These are phyloP conservation scores for Aquilaria sinensis DNA, from an alignment of 345 rosid genomes.

Conservation along the genomic window DNA sequence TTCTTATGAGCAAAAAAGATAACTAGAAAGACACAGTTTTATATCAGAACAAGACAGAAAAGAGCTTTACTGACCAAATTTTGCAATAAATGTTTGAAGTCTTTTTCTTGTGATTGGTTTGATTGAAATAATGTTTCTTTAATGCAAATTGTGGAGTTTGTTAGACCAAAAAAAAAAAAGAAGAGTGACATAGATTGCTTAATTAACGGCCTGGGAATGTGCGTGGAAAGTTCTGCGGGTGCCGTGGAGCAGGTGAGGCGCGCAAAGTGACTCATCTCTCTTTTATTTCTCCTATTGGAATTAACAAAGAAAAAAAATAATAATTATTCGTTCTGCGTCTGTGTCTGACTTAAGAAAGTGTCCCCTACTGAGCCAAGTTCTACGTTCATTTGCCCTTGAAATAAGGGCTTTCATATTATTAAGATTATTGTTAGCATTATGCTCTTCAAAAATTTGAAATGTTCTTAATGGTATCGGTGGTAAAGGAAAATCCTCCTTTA, in stretches of 20 bases:
- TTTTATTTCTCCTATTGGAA: slow-evolving; percentile 2
- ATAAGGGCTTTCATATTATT: too few relatives aligned
- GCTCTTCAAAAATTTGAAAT: too few relatives aligned
- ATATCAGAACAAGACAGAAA: too few relatives aligned
- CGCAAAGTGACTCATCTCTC: slow-evolving; percentile 27
- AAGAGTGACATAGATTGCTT: slow-evolving; percentile 20
- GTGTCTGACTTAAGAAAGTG: not conserved
- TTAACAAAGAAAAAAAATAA: not conserved
- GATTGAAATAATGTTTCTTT: not conserved
- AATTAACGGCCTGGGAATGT: slow-evolving; percentile 22
- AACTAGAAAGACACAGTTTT: too few relatives aligned
- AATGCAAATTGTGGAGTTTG: not conserved
- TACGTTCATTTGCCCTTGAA: not conserved
- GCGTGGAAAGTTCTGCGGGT: slow-evolving; percentile 18
- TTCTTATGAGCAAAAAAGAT: too few relatives aligned
- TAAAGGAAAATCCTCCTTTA: too few relatives aligned
- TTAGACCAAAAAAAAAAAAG: slow-evolving; percentile 14
- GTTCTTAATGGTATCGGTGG: too few relatives aligned
- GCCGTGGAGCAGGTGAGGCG: not conserved
- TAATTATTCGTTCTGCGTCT: too few relatives aligned
- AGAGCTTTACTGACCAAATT: not conserved
- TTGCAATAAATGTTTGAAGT: not conserved
- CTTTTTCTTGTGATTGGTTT: slow-evolving; percentile 10
- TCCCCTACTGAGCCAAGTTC: not conserved
- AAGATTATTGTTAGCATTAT: too few relatives aligned